Percentiles rank a stretch among this genome's conserved stretches.
phyloP scores from a whole-genome alignment of 169 alveolate genomes.

The Plasmodium relictum region DNA sequence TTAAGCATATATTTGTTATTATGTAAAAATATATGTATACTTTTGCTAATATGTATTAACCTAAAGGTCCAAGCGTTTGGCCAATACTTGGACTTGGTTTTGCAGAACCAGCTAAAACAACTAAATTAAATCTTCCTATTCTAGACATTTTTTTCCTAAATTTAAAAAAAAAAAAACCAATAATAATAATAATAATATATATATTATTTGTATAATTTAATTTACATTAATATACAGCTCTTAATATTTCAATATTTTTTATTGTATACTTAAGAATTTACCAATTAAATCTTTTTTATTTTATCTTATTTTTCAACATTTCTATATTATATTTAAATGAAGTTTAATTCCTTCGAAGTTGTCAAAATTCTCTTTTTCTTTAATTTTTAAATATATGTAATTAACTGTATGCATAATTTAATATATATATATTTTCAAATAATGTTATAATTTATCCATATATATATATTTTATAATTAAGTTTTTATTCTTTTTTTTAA shows the following conservation, averaged over 20 bases:
- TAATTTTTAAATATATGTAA: too few relatives aligned
- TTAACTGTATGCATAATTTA: too few relatives aligned
- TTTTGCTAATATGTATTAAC: slow-evolving; percentile 67
- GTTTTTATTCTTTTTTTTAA: too few relatives aligned
- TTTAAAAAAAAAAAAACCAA: not conserved
- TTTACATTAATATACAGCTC: not conserved
- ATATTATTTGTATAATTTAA: not conserved
- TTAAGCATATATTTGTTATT: not conserved
- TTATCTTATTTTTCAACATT: not conserved
- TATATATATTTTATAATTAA: too few relatives aligned
- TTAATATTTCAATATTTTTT: not conserved
- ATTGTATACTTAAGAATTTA: too few relatives aligned
- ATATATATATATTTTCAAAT: too few relatives aligned
- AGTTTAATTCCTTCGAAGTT: not conserved
- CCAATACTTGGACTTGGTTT: slow-evolving; percentile 95
- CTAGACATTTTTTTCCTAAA: slow-evolving; percentile 51
- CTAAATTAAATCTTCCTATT: slow-evolving; percentile 80
- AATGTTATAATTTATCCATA: too few relatives aligned
- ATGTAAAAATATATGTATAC: not conserved
- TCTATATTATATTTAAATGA: not conserved
- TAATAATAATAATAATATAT: not conserved
- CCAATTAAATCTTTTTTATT: too few relatives aligned
- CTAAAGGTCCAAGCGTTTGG: slow-evolving; percentile 93
- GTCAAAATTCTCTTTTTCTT: not conserved
- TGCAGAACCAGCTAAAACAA: slow-evolving; percentile 92